Percentiles rank a stretch among this genome's conserved stretches.
Evolutionary conservation across 2,329 filamentous ascomycete genomes (phyloP).

Genomic region (Pseudocercospora macadamiae): DNA sequence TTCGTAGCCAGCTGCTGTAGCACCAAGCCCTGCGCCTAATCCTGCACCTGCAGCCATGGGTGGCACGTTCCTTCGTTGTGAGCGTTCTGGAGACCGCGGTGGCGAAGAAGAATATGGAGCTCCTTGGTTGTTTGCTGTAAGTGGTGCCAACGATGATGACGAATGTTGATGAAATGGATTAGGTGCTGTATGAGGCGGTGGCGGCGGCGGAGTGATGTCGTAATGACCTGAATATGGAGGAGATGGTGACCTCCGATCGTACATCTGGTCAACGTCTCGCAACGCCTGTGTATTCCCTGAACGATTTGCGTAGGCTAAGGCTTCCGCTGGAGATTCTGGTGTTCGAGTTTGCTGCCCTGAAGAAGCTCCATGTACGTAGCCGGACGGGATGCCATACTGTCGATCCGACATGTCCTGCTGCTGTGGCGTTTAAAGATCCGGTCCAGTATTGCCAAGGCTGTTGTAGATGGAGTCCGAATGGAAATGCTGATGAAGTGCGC

Average conservation of each 20-base stretch:
- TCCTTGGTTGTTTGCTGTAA: conserved; percentile 24
- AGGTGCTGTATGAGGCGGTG: conserved; percentile 15
- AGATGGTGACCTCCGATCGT: conserved; percentile 28
- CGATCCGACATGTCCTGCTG: conserved; percentile 25
- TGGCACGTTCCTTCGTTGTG: conserved; percentile 12
- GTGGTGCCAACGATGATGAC: conserved; percentile 32
- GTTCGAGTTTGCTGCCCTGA: conserved; percentile 12
- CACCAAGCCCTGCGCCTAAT: conserved; percentile 16
- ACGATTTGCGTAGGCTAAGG: conserved; percentile 1
- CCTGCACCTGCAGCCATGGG: conserved; percentile 11
- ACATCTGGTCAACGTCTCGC: conserved; percentile 35
- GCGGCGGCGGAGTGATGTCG: conserved; percentile 17
- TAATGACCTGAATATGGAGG: conserved; percentile 22
- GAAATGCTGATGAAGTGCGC: background rate
- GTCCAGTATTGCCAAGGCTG: background rate
- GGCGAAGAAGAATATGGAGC: conserved; percentile 20
- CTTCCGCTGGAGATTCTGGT: conserved; percentile 17
- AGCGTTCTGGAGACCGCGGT: conserved; percentile 22
- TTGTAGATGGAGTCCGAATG: background rate
- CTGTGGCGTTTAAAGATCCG: background rate
- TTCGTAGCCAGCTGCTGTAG: conserved; percentile 17
- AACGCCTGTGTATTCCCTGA: conserved; percentile 28
- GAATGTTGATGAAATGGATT: conserved; percentile 28
- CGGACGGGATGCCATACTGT: conserved; percentile 29
- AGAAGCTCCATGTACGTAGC: conserved; percentile 19